Evolutionary conservation across 352 stramenopile genomes (phyloP), one percentile per base, ranked within the genome.

Genomic region (Globisporangium camurandrum): DNA sequence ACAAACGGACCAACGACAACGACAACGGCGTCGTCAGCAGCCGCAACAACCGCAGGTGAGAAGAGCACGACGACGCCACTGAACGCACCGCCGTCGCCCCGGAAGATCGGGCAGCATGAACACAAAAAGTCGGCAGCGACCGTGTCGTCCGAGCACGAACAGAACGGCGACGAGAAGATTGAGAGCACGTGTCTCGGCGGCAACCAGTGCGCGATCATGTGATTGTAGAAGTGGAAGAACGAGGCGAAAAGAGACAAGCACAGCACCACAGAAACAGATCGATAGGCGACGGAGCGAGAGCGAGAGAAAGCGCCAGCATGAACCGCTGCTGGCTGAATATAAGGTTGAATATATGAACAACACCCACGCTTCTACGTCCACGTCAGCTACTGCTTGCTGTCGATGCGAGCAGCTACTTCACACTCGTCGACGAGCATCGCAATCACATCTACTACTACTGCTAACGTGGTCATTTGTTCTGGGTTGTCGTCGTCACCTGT

Each of bases 121-220:
- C 30, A 34, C 8, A 30, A 54, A 19, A 19, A 54, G 6, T 60
- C 54, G 24, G 22, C 54, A 17, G 5, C 51, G 39, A 55, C 46
- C 2, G 22, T 55, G 10, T 55, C 54, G 26, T 60, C 54, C 4
- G 54, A 60, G 24, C 46, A 19, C 0, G 54, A 54, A 12, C n/a
- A 14, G 16, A 24, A 17, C n/a, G 12, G 27, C 10, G 59, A 66
- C 11, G 64, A 69, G 42, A 61, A 55, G 34, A 27, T 84, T 10
- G 60, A 81, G 39, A 69, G 68, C 40, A 57, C 56, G 17, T 80
- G 73, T 40, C 38, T 59, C 28, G 52, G 52, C 16, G 69, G 61
- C 52, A 53, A 59, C 47, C 64, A 64, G 49, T 86, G 75, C 67
- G 49, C 52, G 54, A 47, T 86, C 69, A 84, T 84, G 75, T 86